phyloP scores from a whole-genome alignment of 805 yeast species.

The Yamadazyma philogaea region DNA sequence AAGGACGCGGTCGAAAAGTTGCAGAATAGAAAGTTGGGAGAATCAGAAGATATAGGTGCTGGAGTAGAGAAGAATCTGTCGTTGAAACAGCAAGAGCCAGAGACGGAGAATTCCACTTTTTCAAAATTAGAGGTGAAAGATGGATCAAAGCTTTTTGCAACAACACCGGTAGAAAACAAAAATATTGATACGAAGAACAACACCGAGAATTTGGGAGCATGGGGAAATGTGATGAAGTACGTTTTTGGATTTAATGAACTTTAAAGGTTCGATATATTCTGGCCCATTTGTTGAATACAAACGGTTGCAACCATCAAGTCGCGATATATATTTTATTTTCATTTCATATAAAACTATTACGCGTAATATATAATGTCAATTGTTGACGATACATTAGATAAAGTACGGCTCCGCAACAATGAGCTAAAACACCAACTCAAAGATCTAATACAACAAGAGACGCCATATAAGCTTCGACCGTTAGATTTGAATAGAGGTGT shows the following conservation, averaged over 20 bases:
- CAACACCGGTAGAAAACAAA: conserved; percentile 19
- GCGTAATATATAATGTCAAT: neutral
- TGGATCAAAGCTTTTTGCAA: conserved; percentile 36
- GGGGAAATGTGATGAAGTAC: conserved; percentile 32
- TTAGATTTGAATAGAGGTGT: conserved; percentile 5
- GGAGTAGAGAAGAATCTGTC: conserved; percentile 14
- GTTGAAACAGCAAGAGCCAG: conserved; percentile 4
- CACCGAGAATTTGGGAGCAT: conserved; percentile 30
- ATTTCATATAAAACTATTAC: neutral
- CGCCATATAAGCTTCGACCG: conserved; percentile 5
- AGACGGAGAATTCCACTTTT: conserved; percentile 15
- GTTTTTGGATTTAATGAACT: conserved; percentile 45
- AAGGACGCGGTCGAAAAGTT: conserved; percentile 60
- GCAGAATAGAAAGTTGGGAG: conserved; percentile 41
- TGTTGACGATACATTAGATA: conserved; percentile 15
- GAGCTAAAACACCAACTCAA: conserved; percentile 13
- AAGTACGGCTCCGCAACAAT: conserved; percentile 12
- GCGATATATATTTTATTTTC: neutral
- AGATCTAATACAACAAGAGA: conserved; percentile 12
- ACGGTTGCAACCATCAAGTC: neutral
- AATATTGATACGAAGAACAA: conserved; percentile 19
- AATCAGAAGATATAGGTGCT: conserved; percentile 49
- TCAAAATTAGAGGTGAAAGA: conserved; percentile 38
- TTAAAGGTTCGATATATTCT: conserved; percentile 13
- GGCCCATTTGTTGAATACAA: conserved; percentile 4